A percentile compares a stretch with the other conserved stretches of the same genome.
phyloP scores from a whole-genome alignment of 176 grass and related monocot genomes.

The Oryza australiensis region DNA sequence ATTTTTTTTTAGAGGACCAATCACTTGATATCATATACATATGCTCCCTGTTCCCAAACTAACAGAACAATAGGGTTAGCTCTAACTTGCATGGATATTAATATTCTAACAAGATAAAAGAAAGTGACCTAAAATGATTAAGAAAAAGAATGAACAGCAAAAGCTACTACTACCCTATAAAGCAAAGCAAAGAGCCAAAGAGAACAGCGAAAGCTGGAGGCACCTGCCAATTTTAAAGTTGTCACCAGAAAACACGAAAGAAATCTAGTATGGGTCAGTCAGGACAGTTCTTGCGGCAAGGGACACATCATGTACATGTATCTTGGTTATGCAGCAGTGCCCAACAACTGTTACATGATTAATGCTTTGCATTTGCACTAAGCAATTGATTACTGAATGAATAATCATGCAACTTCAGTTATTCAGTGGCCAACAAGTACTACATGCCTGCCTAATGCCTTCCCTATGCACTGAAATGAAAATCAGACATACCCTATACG shows the following conservation, averaged over 20 bases:
- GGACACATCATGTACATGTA: neutral
- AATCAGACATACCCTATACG: neutral
- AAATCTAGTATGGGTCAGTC: neutral
- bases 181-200: neutral
- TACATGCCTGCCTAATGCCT: neutral
- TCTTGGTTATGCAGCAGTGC: neutral
- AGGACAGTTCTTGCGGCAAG: neutral
- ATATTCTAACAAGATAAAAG: neutral
- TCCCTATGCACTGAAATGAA: neutral
- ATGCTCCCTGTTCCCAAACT: neutral
- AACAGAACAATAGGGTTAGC: neutral
- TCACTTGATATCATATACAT: neutral
- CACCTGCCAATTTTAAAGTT: conserved; percentile 22
- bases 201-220: conserved; percentile 12
- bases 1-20: neutral
- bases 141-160: conserved; percentile 5
- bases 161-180: conserved; percentile 5
- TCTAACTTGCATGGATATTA: neutral
- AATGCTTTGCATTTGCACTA: neutral
- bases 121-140: neutral
- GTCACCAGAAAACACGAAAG: conserved; percentile 18
- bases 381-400: neutral
- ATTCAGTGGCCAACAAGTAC: neutral
- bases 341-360: conserved; percentile 21
- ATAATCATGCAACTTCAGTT: neutral